A percentile compares a stretch with the other conserved stretches of the same genome.
phyloP scores from a whole-genome alignment of 805 yeast genomes.

The Schwanniomyces yamadae region DNA sequence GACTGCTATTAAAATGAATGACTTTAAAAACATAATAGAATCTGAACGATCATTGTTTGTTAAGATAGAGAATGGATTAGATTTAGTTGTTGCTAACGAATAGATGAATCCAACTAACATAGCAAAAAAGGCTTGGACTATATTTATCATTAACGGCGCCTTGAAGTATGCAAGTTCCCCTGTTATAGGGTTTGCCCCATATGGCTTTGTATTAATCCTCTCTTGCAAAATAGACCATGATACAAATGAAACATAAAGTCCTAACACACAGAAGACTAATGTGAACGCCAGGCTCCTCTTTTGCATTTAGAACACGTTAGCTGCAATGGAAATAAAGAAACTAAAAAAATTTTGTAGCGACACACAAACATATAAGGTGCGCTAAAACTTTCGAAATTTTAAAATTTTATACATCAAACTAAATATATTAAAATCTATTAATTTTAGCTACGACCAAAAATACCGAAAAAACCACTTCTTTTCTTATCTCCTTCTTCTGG shows the following conservation, averaged over 20 bases:
- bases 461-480: slow-evolving; percentile 66
- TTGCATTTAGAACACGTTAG: no score
- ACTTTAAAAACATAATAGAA: slow-evolving; percentile 21
- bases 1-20: slow-evolving; percentile 55
- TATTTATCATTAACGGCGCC: slow-evolving; percentile 76
- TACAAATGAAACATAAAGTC: slow-evolving; percentile 83
- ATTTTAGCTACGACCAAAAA: slow-evolving; percentile 52
- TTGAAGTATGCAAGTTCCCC: slow-evolving; percentile 50
- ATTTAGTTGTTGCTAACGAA: slow-evolving; percentile 35
- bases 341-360: neutral
- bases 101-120: slow-evolving; percentile 64
- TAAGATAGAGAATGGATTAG: slow-evolving; percentile 29
- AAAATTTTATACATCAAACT: no score
- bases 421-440: no score
- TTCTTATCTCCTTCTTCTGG: slow-evolving; percentile 43
- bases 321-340: neutral
- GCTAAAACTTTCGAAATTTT: no score
- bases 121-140: slow-evolving; percentile 74
- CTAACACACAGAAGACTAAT: slow-evolving; percentile 41
- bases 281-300: slow-evolving; percentile 15
- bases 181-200: slow-evolving; percentile 47
- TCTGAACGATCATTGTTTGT: slow-evolving; percentile 24
- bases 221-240: slow-evolving; percentile 95
- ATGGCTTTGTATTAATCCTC: slow-evolving; percentile 72
- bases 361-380: no score